Evolutionary conservation across 768 basidiomycete species (phyloP).

Genomic region (Coprinopsis cinerea): DNA sequence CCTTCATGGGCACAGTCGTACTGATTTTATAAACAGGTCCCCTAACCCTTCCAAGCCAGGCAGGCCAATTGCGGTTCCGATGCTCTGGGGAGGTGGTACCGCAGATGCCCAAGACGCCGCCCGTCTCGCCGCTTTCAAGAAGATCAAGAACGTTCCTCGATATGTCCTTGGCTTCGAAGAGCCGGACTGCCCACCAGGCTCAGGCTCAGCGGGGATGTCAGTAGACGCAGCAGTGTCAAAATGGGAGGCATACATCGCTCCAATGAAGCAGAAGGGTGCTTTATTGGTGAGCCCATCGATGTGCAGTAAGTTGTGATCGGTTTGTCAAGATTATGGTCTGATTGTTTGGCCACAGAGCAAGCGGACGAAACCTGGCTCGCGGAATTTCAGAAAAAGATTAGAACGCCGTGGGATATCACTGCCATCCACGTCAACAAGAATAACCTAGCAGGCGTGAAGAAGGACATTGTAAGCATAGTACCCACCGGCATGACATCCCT

Average conservation of each 20-base stretch:
- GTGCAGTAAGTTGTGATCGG: conserved; percentile 37
- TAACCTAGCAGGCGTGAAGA: conserved; percentile 35
- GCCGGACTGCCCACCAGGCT: conserved; percentile 39
- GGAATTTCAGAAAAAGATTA: conserved; percentile 31
- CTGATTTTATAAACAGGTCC: conserved; percentile 22
- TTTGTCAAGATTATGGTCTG: not conserved
- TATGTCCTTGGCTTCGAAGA: conserved; percentile 44
- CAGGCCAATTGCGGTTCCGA: conserved; percentile 36
- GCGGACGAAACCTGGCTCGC: conserved; percentile 42
- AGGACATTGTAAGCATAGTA: conserved; percentile 30
- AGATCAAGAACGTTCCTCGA: conserved; percentile 26
- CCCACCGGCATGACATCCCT: not conserved
- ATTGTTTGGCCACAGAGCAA: conserved; percentile 29
- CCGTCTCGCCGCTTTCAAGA: conserved; percentile 31
- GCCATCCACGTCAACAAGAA: conserved; percentile 47
- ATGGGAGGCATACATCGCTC: conserved; percentile 39
- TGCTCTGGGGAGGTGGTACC: conserved; percentile 43
- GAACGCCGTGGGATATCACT: conserved; percentile 40
- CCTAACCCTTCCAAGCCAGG: conserved; percentile 35
- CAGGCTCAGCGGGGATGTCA: conserved; percentile 39
- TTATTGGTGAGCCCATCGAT: conserved; percentile 40
- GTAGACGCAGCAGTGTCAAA: conserved; percentile 33
- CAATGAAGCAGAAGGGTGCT: conserved; percentile 33
- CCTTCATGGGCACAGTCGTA: not conserved
- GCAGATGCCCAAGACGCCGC: conserved; percentile 33